A percentile compares a stretch with the other conserved stretches of the same genome.
phyloP scores from a whole-genome alignment of 352 stramenopile genomes.

The Phytophthora meadii region DNA sequence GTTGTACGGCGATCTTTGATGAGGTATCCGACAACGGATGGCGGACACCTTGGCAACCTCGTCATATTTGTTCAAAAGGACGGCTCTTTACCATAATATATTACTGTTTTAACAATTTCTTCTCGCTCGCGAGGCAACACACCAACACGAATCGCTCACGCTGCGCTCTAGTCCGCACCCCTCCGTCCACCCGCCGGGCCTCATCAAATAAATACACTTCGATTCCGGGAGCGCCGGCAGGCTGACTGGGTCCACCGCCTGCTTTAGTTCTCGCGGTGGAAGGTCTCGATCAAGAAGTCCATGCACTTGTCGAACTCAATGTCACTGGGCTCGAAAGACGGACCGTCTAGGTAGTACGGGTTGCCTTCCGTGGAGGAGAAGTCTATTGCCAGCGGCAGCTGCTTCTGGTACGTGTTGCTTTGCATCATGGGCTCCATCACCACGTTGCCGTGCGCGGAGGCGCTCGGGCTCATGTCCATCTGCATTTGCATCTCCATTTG shows the following conservation, averaged over 20 bases:
- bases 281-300: slow-evolving; percentile 81
- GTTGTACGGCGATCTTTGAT: slow-evolving; percentile 4
- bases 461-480: slow-evolving; percentile 24
- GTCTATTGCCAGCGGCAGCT: slow-evolving; percentile 53
- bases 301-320: slow-evolving; percentile 85
- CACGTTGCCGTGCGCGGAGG: slow-evolving; percentile 11
- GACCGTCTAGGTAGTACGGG: slow-evolving; percentile 55
- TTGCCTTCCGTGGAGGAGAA: slow-evolving; percentile 54
- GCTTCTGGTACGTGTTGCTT: slow-evolving; percentile 58
- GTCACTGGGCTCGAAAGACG: slow-evolving; percentile 58
- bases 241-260: neutral
- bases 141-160: slow-evolving; percentile 27
- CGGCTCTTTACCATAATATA: slow-evolving; percentile 46
- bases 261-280: slow-evolving; percentile 56
- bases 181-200: slow-evolving; percentile 21
- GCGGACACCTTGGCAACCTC: too few species aligned
- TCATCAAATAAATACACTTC: slow-evolving; percentile 53
- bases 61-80: slow-evolving; percentile 17
- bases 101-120: slow-evolving; percentile 49
- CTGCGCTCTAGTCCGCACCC: slow-evolving; percentile 27
- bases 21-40: too few species aligned
- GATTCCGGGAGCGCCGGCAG: slow-evolving; percentile 25
- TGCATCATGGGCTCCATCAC: slow-evolving; percentile 36
- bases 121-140: slow-evolving; percentile 41
- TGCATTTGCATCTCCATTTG: slow-evolving; percentile 28